phyloP scores from a whole-genome alignment of 176 grass and related monocot genomes.

The Guadua angustifolia region DNA sequence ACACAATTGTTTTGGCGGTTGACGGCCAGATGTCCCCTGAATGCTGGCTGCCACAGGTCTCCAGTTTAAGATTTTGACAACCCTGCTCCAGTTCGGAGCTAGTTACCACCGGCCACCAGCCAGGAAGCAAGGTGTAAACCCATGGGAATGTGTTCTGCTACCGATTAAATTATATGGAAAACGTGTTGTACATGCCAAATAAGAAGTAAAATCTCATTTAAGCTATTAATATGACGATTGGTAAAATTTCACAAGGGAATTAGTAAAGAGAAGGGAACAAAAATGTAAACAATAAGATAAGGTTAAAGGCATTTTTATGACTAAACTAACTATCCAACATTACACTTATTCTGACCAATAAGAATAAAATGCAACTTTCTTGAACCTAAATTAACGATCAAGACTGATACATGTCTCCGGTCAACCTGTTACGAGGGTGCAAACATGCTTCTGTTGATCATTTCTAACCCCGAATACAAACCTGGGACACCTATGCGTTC shows the following conservation, averaged over 20 bases:
- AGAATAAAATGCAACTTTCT: conserved; percentile 43
- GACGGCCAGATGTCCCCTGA: background rate
- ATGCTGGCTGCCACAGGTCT: background rate
- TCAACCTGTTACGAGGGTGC: conserved; percentile 39
- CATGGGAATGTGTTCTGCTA: background rate
- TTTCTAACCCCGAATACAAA: conserved; percentile 52
- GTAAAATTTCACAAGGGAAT: conserved; percentile 32
- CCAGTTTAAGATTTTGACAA: background rate
- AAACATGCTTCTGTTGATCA: conserved; percentile 46
- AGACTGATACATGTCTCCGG: conserved; percentile 53
- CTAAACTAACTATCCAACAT: conserved; percentile 53
- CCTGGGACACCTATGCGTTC: conserved; percentile 43
- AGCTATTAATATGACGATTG: background rate
- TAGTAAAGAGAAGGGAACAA: background rate
- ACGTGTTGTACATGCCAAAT: background rate
- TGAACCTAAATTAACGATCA: conserved; percentile 51
- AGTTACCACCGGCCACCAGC: background rate
- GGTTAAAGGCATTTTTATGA: conserved; percentile 37
- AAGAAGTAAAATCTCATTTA: conserved; percentile 1
- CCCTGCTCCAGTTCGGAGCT: background rate
- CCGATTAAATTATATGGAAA: background rate
- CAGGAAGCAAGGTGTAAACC: background rate
- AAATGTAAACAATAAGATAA: conserved; percentile 11
- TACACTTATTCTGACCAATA: conserved; percentile 58
- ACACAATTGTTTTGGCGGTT: no score